A percentile compares a stretch with the other conserved stretches of the same genome.
Conservation (phyloP, 208 protist genomes). For the Phytomonas sp. region DNA sequence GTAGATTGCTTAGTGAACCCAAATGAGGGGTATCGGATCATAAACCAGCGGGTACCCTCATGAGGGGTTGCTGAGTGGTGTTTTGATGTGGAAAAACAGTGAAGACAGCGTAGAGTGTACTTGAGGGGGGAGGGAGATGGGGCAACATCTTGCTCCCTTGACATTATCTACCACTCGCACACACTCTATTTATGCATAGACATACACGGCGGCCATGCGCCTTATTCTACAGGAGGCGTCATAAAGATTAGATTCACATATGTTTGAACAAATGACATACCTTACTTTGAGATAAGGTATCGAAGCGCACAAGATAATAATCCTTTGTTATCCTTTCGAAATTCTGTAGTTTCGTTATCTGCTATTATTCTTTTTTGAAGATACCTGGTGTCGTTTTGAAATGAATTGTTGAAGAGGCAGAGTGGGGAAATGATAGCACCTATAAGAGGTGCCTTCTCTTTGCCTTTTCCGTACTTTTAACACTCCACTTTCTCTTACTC, state of each 20-base stretch:
- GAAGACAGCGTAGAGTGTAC: neutral
- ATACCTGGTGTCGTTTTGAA: neutral
- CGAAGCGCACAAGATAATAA: too few relatives aligned
- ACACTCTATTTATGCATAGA: neutral
- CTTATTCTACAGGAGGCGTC: too few relatives aligned
- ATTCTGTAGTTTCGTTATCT: constrained; percentile 3
- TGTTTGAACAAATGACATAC: too few relatives aligned
- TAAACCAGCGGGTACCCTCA: constrained; percentile 11
- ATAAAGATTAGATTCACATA: too few relatives aligned
- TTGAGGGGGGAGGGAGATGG: neutral
- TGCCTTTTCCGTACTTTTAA: constrained; percentile 11
- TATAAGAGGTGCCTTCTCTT: neutral
- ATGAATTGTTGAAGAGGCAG: neutral
- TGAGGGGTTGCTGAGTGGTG: neutral
- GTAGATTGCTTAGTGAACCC: constrained; percentile 43
- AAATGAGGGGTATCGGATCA: constrained; percentile 28
- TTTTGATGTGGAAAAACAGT: too few relatives aligned
- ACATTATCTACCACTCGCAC: constrained; percentile 6
- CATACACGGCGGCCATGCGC: too few relatives aligned
- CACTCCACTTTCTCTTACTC: constrained; percentile 9
- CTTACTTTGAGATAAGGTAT: too few relatives aligned
- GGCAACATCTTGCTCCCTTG: neutral
- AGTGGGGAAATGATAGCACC: neutral
- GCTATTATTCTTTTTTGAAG: neutral
- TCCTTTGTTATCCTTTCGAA: too few relatives aligned